A percentile compares a stretch with the other conserved stretches of the same genome.
These are phyloP conservation scores for Candida tallmaniae DNA, from an alignment of 805 yeast genomes.

Conservation along the genomic window DNA sequence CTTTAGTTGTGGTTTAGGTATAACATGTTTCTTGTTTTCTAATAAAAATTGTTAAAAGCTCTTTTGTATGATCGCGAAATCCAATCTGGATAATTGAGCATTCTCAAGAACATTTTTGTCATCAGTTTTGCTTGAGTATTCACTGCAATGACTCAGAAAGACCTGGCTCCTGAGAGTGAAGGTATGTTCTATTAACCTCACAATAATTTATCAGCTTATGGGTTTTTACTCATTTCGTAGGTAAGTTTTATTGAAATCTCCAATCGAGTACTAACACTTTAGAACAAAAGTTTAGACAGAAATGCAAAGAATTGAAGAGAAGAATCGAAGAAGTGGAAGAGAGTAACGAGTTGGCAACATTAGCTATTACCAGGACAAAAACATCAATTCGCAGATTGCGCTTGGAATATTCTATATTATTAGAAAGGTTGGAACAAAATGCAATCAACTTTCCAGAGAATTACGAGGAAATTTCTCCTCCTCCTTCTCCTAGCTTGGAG, in stretches of 20 bases:
- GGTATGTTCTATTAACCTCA: too few relatives aligned
- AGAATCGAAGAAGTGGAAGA: constrained; percentile 70
- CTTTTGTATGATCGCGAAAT: too few relatives aligned
- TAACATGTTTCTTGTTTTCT: too few relatives aligned
- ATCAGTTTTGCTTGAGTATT: too few relatives aligned
- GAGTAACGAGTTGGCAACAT: constrained; percentile 68
- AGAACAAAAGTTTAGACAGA: constrained; percentile 48
- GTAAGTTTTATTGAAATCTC: neutral
- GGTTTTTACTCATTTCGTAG: neutral
- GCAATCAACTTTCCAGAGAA: constrained; percentile 29
- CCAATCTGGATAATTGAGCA: too few relatives aligned
- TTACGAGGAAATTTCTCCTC: constrained; percentile 35
- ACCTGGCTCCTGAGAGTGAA: constrained; percentile 35
- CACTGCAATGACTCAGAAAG: constrained; percentile 15
- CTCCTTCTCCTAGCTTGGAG: constrained; percentile 30
- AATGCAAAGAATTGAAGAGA: constrained; percentile 67
- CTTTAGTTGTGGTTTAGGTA: too few relatives aligned
- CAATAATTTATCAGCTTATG: neutral
- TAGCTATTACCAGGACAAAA: constrained; percentile 75
- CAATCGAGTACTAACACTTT: neutral
- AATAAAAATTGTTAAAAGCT: too few relatives aligned
- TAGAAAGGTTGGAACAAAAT: constrained; percentile 72
- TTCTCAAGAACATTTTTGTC: too few relatives aligned
- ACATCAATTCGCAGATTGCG: constrained; percentile 72
- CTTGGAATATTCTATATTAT: constrained; percentile 73